A percentile compares a stretch with the other conserved stretches of the same genome.
Evolutionary conservation across 2,329 filamentous ascomycete genomes (phyloP).

Genomic region (Cladophialophora psammophila): DNA sequence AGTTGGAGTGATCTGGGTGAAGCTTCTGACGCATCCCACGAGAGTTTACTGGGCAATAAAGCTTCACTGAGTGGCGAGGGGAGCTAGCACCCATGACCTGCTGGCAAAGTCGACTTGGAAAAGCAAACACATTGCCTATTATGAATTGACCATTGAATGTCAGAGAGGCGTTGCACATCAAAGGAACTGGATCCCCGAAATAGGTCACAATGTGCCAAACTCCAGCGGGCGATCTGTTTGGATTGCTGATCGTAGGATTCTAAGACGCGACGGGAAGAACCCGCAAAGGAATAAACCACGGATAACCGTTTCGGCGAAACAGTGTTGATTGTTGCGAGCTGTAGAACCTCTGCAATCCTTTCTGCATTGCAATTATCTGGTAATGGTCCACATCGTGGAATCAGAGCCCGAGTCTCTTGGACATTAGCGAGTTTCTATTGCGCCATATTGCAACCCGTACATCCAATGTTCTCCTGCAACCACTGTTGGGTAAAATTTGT

Average conservation of each 20-base stretch:
- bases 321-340: not conserved
- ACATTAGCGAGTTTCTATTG: too few species aligned
- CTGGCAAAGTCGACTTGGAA: not conserved
- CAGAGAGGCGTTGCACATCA: not conserved
- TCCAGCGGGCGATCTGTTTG: not conserved
- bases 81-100: not conserved
- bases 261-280: not conserved
- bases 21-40: not conserved
- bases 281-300: not conserved
- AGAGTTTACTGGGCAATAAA: constrained; percentile 7
- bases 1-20: constrained; percentile 13
- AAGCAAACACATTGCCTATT: not conserved
- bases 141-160: not conserved
- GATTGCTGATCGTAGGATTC: not conserved
- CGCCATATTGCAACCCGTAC: too few species aligned
- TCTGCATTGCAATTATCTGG: not conserved
- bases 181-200: not conserved
- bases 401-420: too few species aligned
- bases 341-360: not conserved
- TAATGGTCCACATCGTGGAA: not conserved
- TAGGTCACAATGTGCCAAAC: not conserved
- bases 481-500: too few species aligned
- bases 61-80: not conserved
- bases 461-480: too few species aligned
- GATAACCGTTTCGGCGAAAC: not conserved